Conservation (phyloP, 1,284 basidiomycete species). For the Pseudozyma thailandica region DNA sequence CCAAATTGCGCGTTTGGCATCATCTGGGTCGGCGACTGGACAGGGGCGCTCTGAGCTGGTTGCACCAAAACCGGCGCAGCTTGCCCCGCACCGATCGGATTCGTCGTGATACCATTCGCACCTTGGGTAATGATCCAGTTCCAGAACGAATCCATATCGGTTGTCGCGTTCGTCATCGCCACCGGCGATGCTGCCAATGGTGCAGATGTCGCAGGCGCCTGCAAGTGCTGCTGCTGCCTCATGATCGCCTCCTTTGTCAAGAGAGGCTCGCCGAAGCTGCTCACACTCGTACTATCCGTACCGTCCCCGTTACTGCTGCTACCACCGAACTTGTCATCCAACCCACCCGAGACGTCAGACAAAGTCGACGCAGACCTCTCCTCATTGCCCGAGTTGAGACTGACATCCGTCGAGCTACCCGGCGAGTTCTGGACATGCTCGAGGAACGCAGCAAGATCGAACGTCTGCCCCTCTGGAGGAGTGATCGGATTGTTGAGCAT, state of each 20-base stretch:
- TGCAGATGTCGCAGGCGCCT: conserved; percentile 1
- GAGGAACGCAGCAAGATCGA: conserved; percentile 51
- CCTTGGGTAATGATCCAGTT: conserved; percentile 61
- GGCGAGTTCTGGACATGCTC: conserved; percentile 54
- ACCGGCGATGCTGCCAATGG: no score
- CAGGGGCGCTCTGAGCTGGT: neutral
- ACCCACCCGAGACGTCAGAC: conserved; percentile 35
- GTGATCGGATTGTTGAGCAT: conserved; percentile 46
- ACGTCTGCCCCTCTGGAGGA: conserved; percentile 47
- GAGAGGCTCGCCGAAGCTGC: conserved; percentile 33
- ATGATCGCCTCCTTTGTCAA: conserved; percentile 40
- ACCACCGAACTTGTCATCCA: conserved; percentile 30
- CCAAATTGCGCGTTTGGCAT: conserved; percentile 6
- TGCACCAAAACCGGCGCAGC: conserved; percentile 27
- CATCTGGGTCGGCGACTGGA: neutral
- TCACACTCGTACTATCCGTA: conserved; percentile 41
- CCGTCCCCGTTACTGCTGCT: conserved; percentile 21
- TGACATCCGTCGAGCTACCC: conserved; percentile 43
- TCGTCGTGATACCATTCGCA: conserved; percentile 36
- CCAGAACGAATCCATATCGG: conserved; percentile 58
- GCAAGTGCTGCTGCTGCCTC: conserved; percentile 37
- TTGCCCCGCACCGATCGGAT: conserved; percentile 1
- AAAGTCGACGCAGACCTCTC: conserved; percentile 26
- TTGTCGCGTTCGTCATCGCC: conserved; percentile 18
- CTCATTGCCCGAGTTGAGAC: conserved; percentile 33